Evolutionary conservation across 2,329 filamentous ascomycete species (phyloP).

Genomic region (Aspergillus intermedius): DNA sequence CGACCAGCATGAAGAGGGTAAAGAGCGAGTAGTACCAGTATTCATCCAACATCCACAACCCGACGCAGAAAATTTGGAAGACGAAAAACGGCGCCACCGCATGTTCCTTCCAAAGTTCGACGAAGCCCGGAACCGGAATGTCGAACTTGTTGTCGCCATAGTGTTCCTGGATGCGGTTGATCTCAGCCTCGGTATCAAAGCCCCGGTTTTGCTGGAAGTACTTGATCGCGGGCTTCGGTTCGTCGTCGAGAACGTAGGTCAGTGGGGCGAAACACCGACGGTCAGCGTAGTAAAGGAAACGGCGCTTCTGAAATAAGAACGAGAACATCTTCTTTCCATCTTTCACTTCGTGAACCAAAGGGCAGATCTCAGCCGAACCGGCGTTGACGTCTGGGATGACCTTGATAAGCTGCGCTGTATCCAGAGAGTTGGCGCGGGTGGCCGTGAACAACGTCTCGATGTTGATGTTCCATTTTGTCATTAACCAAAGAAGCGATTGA

Average conservation of each 20-base stretch:
- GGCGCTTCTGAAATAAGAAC: conserved; percentile 96
- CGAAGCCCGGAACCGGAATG: conserved; percentile 92
- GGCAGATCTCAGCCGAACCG: conserved; percentile 80
- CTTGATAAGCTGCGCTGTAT: conserved; percentile 80
- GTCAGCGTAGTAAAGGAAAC: conserved; percentile 75
- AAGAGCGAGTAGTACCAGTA: conserved; percentile 99
- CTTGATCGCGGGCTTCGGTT: conserved; percentile 72
- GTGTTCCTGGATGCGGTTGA: conserved; percentile 76
- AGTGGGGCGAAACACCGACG: conserved; percentile 73
- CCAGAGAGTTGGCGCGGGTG: conserved; percentile 60
- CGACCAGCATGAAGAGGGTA: conserved; percentile 96
- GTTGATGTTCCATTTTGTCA: conserved; percentile 95
- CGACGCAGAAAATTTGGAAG: conserved; percentile 98
- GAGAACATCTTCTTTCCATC: conserved; percentile 71
- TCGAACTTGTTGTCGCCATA: conserved; percentile 97
- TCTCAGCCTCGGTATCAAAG: conserved; percentile 64
- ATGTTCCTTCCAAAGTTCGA: conserved; percentile 95
- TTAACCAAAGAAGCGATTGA: conserved; percentile 87
- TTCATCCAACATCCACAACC: conserved; percentile 96
- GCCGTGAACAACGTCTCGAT: conserved; percentile 77
- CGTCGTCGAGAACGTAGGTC: conserved; percentile 72
- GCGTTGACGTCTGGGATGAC: conserved; percentile 86
- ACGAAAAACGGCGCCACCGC: conserved; percentile 98
- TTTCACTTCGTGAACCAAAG: conserved; percentile 66
- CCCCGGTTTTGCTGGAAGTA: conserved; percentile 76